Conservation (phyloP, 805 yeast genomes). For the Nakazawaea wyomingensis region DNA sequence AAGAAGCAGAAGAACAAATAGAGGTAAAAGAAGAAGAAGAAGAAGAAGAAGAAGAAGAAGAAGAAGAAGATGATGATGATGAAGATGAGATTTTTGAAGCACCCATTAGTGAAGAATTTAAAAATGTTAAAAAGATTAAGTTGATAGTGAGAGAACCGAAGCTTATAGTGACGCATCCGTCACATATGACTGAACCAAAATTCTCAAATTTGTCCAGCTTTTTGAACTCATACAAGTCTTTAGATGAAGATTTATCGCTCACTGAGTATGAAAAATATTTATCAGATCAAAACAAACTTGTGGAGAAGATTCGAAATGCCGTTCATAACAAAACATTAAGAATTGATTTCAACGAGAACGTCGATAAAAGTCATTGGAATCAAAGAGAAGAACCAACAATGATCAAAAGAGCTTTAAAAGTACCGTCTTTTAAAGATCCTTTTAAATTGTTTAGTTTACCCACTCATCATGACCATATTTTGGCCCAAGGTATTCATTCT, state of each 20-base stretch:
- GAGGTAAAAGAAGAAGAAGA: no score
- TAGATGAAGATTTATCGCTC: conserved; percentile 55
- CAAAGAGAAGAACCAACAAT: conserved; percentile 34
- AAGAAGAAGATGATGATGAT: conserved; percentile 7
- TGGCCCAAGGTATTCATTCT: conserved; percentile 69
- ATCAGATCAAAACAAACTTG: conserved; percentile 41
- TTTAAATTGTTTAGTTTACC: conserved; percentile 31
- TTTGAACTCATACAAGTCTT: conserved; percentile 48
- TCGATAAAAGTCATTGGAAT: conserved; percentile 42
- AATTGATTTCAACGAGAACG: conserved; percentile 37
- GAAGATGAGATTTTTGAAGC: conserved; percentile 4
- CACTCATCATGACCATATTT: conserved; percentile 67
- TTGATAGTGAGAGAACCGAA: conserved; percentile 34
- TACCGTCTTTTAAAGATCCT: conserved; percentile 37
- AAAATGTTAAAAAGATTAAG: conserved; percentile 18
- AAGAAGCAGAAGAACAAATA: no score
- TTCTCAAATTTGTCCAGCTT: conserved; percentile 36
- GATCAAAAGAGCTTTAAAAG: conserved; percentile 27
- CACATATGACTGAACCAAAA: conserved; percentile 44
- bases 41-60: conserved; percentile 3
- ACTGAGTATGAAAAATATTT: conserved; percentile 62
- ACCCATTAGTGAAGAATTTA: conserved; percentile 1
- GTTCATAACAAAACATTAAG: conserved; percentile 37
- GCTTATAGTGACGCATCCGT: conserved; percentile 55
- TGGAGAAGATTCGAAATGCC: conserved; percentile 42